These are phyloP conservation scores for Steccherinum ochraceum DNA, from an alignment of 768 basidiomycete species.

Conservation along the genomic window DNA sequence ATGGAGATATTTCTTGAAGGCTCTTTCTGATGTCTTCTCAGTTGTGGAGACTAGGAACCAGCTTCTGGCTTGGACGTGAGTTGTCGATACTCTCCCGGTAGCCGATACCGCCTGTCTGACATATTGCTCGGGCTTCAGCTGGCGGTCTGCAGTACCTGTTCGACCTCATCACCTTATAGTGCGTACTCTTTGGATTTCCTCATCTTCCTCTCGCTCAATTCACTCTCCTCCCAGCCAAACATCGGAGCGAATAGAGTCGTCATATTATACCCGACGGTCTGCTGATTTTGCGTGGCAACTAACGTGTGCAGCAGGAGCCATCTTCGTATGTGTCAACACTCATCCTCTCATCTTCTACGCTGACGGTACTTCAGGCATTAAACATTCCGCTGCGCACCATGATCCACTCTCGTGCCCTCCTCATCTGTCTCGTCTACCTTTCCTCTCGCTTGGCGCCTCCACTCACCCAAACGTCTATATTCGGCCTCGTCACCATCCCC, in stretches of 20 bases:
- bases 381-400: slow-evolving; percentile 55
- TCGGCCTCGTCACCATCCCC: slow-evolving; percentile 75
- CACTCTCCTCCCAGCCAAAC: slow-evolving; percentile 47
- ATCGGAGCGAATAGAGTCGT: slow-evolving; percentile 56
- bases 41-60: slow-evolving; percentile 71
- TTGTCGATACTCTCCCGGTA: background rate
- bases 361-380: slow-evolving; percentile 29
- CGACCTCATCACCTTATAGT: slow-evolving; percentile 71
- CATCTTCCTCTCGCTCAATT: too few species aligned
- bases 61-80: slow-evolving; percentile 68
- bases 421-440: slow-evolving; percentile 65
- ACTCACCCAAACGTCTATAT: slow-evolving; percentile 63
- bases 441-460: slow-evolving; percentile 59
- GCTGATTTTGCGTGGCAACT: slow-evolving; percentile 78
- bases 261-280: slow-evolving; percentile 50
- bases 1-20: background rate
- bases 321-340: slow-evolving; percentile 46
- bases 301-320: slow-evolving; percentile 42
- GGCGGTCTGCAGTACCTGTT: slow-evolving; percentile 53
- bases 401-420: slow-evolving; percentile 58
- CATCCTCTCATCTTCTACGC: background rate
- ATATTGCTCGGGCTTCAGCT: slow-evolving; percentile 23
- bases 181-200: too few species aligned
- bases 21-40: slow-evolving; percentile 20
- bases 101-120: background rate